These are phyloP conservation scores for Hypoxylon sp. DNA, from an alignment of 2,329 filamentous ascomycete genomes.

Conservation along the genomic window DNA sequence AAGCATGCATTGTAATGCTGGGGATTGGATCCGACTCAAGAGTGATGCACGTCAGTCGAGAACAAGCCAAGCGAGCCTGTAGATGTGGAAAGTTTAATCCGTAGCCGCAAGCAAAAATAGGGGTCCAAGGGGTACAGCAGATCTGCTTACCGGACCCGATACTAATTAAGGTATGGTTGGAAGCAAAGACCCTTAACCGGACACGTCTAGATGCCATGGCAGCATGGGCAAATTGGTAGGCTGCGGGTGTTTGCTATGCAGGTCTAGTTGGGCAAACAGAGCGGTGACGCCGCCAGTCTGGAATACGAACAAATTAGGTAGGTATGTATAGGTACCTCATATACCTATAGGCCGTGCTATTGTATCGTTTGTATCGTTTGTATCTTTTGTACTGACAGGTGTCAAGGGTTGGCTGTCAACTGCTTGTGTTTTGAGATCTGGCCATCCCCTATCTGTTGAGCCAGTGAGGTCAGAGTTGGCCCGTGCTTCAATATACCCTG, in stretches of 20 bases:
- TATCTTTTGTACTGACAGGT: slow-evolving; percentile 3
- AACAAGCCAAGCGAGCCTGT: slow-evolving; percentile 31
- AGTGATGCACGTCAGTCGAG: slow-evolving; percentile 40
- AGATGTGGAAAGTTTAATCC: slow-evolving; percentile 15
- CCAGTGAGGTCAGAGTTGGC: slow-evolving; percentile 39
- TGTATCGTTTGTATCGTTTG: neutral
- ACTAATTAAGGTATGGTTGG: slow-evolving; percentile 16
- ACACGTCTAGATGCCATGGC: slow-evolving; percentile 29
- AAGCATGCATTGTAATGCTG: slow-evolving; percentile 20
- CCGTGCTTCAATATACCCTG: slow-evolving; percentile 31
- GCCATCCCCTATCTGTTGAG: neutral
- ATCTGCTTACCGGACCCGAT: slow-evolving; percentile 28
- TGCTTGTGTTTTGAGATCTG: neutral
- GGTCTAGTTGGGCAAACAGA: slow-evolving; percentile 22
- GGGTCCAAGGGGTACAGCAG: slow-evolving; percentile 41
- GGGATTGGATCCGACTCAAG: slow-evolving; percentile 37
- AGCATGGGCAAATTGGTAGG: slow-evolving; percentile 13
- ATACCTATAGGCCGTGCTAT: too few relatives aligned
- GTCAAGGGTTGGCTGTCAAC: slow-evolving; percentile 3
- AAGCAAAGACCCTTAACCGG: slow-evolving; percentile 24
- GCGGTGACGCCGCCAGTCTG: slow-evolving; percentile 27
- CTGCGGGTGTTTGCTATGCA: slow-evolving; percentile 12
- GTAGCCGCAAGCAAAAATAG: slow-evolving; percentile 41
- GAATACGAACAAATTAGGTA: slow-evolving; percentile 17
- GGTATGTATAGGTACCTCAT: neutral